Evolutionary conservation across 495 filamentous ascomycete species (phyloP).

Genomic region (Podospora pseudoanserina): DNA sequence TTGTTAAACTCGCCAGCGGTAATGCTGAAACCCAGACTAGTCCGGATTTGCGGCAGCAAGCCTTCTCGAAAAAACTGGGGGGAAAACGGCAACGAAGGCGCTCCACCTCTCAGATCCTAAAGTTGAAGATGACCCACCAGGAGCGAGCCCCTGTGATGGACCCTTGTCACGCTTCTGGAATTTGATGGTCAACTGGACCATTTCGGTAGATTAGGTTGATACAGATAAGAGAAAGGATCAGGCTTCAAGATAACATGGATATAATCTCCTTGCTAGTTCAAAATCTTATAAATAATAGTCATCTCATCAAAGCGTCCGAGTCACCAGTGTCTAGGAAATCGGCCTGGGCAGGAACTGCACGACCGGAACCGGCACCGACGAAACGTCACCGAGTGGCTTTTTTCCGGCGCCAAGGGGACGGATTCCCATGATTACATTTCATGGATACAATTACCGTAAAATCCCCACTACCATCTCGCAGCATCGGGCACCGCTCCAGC

Average conservation of each 20-base stretch:
- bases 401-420: slow-evolving; percentile 10
- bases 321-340: neutral
- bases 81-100: neutral
- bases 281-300: neutral
- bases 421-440: neutral
- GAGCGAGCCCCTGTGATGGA: slow-evolving; percentile 2
- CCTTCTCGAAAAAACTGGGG: neutral
- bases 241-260: neutral
- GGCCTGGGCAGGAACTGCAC: neutral
- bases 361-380: slow-evolving; percentile 9
- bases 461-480: slow-evolving; percentile 1
- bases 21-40: slow-evolving; percentile 10
- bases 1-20: slow-evolving; percentile 5
- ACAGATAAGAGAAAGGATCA: neutral
- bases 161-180: slow-evolving; percentile 6
- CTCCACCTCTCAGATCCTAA: neutral
- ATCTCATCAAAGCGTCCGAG: neutral
- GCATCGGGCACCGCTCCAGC: slow-evolving; percentile 1
- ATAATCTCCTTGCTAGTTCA: neutral
- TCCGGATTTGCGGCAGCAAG: neutral
- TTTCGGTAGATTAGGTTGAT: no score
- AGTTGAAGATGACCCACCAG: neutral
- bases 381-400: slow-evolving; percentile 8
- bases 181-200: slow-evolving; percentile 3
- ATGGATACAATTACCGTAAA: neutral